Conservation (phyloP, 129 eudicot genomes). For the Tanacetum coccineum region DNA sequence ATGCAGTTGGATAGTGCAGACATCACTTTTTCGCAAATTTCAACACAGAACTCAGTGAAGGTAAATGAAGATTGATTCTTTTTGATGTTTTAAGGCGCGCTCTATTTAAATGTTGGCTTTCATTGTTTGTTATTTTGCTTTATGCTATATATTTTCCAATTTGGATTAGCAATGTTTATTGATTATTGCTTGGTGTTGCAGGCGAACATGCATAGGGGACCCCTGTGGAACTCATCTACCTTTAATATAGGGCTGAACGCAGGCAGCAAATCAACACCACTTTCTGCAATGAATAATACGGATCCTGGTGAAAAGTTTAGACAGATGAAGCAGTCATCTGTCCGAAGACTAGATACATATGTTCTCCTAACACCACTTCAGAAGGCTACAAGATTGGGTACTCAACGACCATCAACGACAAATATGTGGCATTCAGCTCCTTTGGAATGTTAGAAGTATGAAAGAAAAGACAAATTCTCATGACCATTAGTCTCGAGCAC, state of each 20-base stretch:
- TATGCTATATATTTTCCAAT: no score
- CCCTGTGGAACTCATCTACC: constrained; percentile 37
- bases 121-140: no score
- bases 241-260: constrained; percentile 30
- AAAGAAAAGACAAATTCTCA: constrained; percentile 19
- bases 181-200: no score
- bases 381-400: neutral
- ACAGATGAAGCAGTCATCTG: constrained; percentile 24
- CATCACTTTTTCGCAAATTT: no score
- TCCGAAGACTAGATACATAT: constrained; percentile 50
- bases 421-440: constrained; percentile 59
- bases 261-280: constrained; percentile 75
- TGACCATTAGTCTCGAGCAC: neutral
- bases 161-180: no score
- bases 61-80: no score
- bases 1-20: no score
- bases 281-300: constrained; percentile 35
- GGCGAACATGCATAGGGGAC: no score
- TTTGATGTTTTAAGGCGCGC: no score
- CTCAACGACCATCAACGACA: constrained; percentile 31
- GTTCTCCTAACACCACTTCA: constrained; percentile 67
- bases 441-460: constrained; percentile 41
- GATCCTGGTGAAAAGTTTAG: constrained; percentile 36
- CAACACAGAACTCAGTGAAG: no score
- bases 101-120: no score